Percentiles rank a stretch among this genome's conserved stretches.
phyloP scores from a whole-genome alignment of 805 yeast genomes.

The Debaryomyces hansenii region DNA sequence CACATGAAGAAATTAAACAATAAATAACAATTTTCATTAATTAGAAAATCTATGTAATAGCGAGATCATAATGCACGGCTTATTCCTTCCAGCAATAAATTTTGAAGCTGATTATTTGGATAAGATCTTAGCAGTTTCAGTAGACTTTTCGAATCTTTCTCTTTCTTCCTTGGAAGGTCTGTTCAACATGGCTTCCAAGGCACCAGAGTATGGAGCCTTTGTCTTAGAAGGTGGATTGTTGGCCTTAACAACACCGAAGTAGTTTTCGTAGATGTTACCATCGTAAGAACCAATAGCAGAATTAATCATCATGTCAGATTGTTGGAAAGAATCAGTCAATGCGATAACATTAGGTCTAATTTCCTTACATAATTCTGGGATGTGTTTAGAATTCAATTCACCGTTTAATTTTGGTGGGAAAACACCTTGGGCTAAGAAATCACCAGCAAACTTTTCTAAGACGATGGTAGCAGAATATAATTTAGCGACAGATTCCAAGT shows the following conservation, averaged over 20 bases:
- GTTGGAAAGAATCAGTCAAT: conserved; percentile 45
- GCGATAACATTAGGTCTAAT: conserved; percentile 42
- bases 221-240: conserved; percentile 29
- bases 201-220: conserved; percentile 43
- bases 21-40: background rate
- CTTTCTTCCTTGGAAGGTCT: conserved; percentile 36
- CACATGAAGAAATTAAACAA: background rate
- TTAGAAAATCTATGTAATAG: background rate
- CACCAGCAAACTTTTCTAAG: conserved; percentile 35
- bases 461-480: conserved; percentile 33
- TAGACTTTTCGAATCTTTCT: conserved; percentile 38
- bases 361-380: conserved; percentile 33
- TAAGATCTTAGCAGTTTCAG: conserved; percentile 32
- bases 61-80: no score
- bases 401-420: conserved; percentile 29
- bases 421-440: conserved; percentile 38
- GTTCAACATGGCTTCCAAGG: conserved; percentile 41
- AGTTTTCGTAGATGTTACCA: conserved; percentile 46
- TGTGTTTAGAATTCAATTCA: conserved; percentile 21
- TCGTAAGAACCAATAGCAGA: conserved; percentile 43
- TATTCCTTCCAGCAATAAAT: background rate
- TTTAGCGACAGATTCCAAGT: conserved; percentile 30
- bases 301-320: conserved; percentile 43
- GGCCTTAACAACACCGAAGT: conserved; percentile 35
- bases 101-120: conserved; percentile 15